Percentiles rank a stretch among this genome's conserved stretches.
These are phyloP conservation scores for Penicillium frequentans DNA, from an alignment of 2,329 filamentous ascomycete species.

Conservation along the genomic window DNA sequence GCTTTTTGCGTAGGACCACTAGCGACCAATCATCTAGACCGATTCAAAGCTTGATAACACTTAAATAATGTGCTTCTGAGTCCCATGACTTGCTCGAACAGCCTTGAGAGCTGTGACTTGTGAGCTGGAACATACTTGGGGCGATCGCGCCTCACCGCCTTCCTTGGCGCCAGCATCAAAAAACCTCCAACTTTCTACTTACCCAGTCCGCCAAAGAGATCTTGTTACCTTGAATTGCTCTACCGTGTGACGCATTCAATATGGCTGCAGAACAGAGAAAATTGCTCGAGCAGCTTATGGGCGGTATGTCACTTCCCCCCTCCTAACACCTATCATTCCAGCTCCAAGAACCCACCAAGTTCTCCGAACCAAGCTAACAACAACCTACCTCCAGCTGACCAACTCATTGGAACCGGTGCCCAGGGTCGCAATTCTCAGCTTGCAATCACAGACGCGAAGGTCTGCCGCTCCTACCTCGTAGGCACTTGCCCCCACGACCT, in stretches of 20 bases:
- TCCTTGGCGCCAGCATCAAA: conserved; percentile 22
- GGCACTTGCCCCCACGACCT: conserved; percentile 97
- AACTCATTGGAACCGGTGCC: conserved; percentile 77
- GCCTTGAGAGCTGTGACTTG: no score
- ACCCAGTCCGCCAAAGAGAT: conserved; percentile 1
- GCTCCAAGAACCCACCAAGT: conserved; percentile 7
- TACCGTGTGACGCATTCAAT: conserved; percentile 4
- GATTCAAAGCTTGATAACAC: no score
- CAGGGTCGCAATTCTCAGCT: conserved; percentile 76
- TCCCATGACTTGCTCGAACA: no score
- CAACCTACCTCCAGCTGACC: conserved; percentile 44
- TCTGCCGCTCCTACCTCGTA: conserved; percentile 90
- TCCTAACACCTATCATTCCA: background rate
- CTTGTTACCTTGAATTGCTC: conserved; percentile 7
- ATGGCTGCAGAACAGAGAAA: conserved; percentile 99
- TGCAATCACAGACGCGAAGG: conserved; percentile 85
- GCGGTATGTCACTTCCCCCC: conserved; percentile 39
- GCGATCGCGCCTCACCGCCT: conserved; percentile 22
- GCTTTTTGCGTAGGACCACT: no score
- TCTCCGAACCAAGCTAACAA: conserved; percentile 26
- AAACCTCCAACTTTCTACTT: conserved; percentile 10
- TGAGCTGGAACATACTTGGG: no score
- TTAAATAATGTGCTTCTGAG: no score
- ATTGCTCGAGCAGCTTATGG: conserved; percentile 92
- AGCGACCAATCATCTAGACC: no score